Evolutionary conservation across 2,329 filamentous ascomycete genomes (phyloP).

Genomic region (Penicillium sp.): DNA sequence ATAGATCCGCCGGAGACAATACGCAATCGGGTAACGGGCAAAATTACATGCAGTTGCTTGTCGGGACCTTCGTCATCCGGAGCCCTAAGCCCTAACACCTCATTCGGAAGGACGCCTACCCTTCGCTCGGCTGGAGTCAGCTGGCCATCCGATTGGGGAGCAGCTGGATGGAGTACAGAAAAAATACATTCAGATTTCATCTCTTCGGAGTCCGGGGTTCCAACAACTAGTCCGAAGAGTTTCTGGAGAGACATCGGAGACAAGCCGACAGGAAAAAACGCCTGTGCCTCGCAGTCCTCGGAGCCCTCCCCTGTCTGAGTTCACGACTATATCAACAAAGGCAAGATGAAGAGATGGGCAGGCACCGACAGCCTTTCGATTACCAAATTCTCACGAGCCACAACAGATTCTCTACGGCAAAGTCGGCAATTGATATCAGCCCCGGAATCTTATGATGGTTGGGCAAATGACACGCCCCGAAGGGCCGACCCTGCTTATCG

Average conservation of each 20-base stretch:
- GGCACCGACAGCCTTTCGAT: slow-evolving; percentile 2
- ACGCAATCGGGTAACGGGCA: not conserved
- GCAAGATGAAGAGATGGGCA: slow-evolving; percentile 10
- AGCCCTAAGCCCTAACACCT: slow-evolving; percentile 20
- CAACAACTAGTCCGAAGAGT: not conserved
- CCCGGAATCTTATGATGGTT: not conserved
- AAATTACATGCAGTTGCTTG: not conserved
- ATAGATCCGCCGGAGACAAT: not conserved
- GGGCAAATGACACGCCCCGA: slow-evolving; percentile 11
- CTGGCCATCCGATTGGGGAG: slow-evolving; percentile 13
- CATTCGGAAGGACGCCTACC: not conserved
- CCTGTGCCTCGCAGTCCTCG: not conserved
- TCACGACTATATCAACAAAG: slow-evolving; percentile 9
- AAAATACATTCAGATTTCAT: not conserved
- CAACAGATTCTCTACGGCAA: slow-evolving; percentile 1
- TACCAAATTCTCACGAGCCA: slow-evolving; percentile 13
- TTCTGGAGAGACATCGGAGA: not conserved
- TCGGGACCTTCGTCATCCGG: slow-evolving; percentile 10
- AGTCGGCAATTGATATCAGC: slow-evolving; percentile 2
- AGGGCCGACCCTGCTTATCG: slow-evolving; percentile 9
- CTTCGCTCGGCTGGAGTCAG: slow-evolving; percentile 4
- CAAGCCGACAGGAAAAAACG: not conserved
- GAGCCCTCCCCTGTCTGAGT: not conserved
- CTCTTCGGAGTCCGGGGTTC: not conserved
- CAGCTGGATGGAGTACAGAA: not conserved